Evolutionary conservation across 257 asterid genomes (phyloP).

Genomic region (Perilla frutescens): DNA sequence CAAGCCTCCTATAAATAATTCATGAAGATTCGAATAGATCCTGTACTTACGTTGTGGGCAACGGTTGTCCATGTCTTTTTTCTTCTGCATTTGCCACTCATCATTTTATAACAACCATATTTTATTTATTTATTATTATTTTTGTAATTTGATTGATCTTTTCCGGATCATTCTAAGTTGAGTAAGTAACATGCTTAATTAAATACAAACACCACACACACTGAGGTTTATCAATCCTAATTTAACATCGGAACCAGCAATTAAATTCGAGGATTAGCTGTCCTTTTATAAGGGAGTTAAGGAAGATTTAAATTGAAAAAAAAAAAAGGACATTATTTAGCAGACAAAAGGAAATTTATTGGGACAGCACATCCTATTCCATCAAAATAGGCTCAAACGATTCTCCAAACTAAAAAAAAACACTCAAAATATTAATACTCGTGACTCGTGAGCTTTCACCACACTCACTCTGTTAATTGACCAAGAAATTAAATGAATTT

Average conservation of each 20-base stretch:
- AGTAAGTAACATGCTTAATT: not conserved
- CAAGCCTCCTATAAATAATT: slow-evolving; percentile 12
- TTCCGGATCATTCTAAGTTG: not conserved
- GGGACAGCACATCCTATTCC: too few relatives aligned
- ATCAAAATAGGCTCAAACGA: too few relatives aligned
- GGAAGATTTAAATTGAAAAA: too few relatives aligned
- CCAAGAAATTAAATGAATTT: too few relatives aligned
- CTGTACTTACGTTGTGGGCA: slow-evolving; percentile 37
- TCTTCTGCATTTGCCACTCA: slow-evolving; percentile 20
- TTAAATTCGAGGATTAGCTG: too few relatives aligned
- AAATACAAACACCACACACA: not conserved
- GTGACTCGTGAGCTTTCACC: too few relatives aligned
- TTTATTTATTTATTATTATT: not conserved
- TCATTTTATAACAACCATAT: slow-evolving; percentile 3
- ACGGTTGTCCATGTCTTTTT: slow-evolving; percentile 30
- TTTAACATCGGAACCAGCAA: not conserved
- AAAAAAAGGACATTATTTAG: too few relatives aligned
- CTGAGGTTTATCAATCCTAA: not conserved
- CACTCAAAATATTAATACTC: too few relatives aligned
- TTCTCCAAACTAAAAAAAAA: too few relatives aligned
- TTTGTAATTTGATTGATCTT: not conserved
- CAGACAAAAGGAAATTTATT: too few relatives aligned
- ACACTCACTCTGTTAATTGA: too few relatives aligned
- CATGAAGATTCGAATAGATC: slow-evolving; percentile 7
- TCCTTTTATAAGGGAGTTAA: too few relatives aligned